Evolutionary conservation across 1,284 basidiomycete genomes (phyloP).

Genomic region (Veloboletus limbatus): DNA sequence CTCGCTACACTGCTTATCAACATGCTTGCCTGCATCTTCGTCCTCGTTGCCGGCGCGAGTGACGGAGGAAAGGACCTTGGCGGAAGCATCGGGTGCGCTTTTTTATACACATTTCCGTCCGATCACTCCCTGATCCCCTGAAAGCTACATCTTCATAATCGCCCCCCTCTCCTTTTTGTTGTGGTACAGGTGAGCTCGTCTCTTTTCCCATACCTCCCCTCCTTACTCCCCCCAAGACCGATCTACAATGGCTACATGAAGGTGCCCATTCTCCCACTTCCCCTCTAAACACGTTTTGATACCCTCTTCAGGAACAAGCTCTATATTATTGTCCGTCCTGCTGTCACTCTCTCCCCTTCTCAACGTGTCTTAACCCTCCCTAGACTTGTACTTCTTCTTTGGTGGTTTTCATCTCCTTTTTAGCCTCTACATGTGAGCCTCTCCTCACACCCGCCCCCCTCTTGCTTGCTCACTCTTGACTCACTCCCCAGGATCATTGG

Average conservation of each 20-base stretch:
- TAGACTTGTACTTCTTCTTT: slow-evolving; percentile 95
- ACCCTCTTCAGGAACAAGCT: slow-evolving; percentile 66
- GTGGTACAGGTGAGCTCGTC: slow-evolving; percentile 75
- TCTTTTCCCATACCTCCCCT: slow-evolving; percentile 2
- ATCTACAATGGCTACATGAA: slow-evolving; percentile 98
- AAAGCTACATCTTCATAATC: slow-evolving; percentile 84
- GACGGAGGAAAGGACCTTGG: slow-evolving; percentile 82
- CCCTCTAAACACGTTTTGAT: slow-evolving; percentile 14
- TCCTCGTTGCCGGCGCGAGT: slow-evolving; percentile 73
- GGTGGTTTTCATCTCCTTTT: slow-evolving; percentile 90
- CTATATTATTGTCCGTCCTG: slow-evolving; percentile 72
- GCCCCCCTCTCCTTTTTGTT: slow-evolving; percentile 79
- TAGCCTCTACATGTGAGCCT: slow-evolving; percentile 78
- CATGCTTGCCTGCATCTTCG: slow-evolving; percentile 86
- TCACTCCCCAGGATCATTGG: slow-evolving; percentile 71
- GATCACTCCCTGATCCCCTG: slow-evolving; percentile 23
- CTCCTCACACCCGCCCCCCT: slow-evolving; percentile 7
- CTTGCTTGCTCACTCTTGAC: slow-evolving; percentile 23
- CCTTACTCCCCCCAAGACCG: slow-evolving; percentile 53
- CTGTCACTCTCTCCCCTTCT: slow-evolving; percentile 16
- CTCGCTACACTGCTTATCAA: slow-evolving; percentile 81
- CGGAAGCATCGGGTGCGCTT: slow-evolving; percentile 70
- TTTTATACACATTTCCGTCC: slow-evolving; percentile 27
- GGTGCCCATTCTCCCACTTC: slow-evolving; percentile 44
- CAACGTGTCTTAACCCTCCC: slow-evolving; percentile 17